Conservation (phyloP, 73 alveolate species). For the Breviolum minutum region DNA sequence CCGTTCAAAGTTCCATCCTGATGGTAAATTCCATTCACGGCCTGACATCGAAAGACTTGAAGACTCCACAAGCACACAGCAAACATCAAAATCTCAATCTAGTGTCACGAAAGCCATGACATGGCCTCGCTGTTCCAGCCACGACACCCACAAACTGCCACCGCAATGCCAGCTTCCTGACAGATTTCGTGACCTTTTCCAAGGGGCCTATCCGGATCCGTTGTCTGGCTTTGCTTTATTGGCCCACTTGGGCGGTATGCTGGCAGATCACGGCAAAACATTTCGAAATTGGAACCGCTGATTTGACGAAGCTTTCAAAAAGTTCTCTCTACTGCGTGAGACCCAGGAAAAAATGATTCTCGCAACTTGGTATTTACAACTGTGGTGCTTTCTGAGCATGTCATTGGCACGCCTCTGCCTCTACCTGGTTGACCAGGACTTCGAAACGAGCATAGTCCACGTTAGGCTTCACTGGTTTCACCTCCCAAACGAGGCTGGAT, state of each 20-base stretch:
- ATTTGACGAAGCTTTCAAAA: too few relatives aligned
- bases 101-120: too few relatives aligned
- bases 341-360: too few relatives aligned
- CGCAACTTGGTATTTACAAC: too few relatives aligned
- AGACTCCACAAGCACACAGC: background rate
- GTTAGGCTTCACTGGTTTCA: constrained; percentile 23
- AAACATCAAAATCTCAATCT: too few relatives aligned
- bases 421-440: background rate
- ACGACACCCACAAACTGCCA: constrained; percentile 61
- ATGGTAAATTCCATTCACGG: constrained; percentile 27
- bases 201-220: too few relatives aligned
- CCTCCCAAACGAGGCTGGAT: background rate
- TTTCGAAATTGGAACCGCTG: too few relatives aligned
- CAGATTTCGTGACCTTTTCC: background rate
- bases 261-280: too few relatives aligned
- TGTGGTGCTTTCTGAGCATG: too few relatives aligned
- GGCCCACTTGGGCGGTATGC: too few relatives aligned
- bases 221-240: too few relatives aligned
- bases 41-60: background rate
- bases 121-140: constrained; percentile 71
- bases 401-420: background rate
- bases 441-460: constrained; percentile 72
- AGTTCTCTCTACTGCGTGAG: too few relatives aligned
- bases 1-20: constrained; percentile 53
- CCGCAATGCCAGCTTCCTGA: background rate